Conservation (phyloP, 371 early-diverging fungal genomes). For the Syncephalastrum contaminatum region DNA sequence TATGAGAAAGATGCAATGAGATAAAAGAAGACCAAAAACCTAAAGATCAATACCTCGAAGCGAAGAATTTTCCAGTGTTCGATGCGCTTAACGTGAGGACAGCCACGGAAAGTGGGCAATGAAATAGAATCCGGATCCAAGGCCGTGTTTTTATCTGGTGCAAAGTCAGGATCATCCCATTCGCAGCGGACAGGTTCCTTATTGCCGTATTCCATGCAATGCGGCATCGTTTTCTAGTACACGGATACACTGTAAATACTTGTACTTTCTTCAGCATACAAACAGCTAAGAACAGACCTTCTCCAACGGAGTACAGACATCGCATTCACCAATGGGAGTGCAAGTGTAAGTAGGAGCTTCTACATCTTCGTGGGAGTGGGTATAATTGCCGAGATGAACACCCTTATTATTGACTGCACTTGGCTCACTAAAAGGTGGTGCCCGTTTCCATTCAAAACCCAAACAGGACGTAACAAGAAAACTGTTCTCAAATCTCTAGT, state of each 20-base stretch:
- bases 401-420: not conserved
- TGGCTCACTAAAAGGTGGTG: constrained; percentile 13
- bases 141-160: constrained; percentile 27
- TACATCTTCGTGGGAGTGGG: constrained; percentile 45
- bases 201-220: constrained; percentile 46
- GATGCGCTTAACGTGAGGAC: constrained; percentile 39
- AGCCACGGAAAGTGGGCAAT: constrained; percentile 38
- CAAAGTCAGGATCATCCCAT: constrained; percentile 43
- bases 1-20: not conserved
- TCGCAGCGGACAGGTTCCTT: constrained; percentile 45
- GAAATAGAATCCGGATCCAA: constrained; percentile 41
- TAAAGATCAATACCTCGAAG: constrained; percentile 33
- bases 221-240: constrained; percentile 43
- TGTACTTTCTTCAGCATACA: too few relatives aligned
- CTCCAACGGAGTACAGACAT: constrained; percentile 43
- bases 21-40: not conserved
- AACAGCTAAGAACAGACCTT: constrained; percentile 20
- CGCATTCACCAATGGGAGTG: constrained; percentile 38
- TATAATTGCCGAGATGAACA: constrained; percentile 38
- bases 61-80: constrained; percentile 30
- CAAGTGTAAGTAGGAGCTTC: constrained; percentile 42
- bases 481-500: too few relatives aligned
- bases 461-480: not conserved
- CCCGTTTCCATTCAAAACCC: constrained; percentile 9
- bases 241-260: too few relatives aligned